These are phyloP conservation scores for Eucalyptus dawsonii DNA, from an alignment of 345 rosid species.

Conservation along the genomic window DNA sequence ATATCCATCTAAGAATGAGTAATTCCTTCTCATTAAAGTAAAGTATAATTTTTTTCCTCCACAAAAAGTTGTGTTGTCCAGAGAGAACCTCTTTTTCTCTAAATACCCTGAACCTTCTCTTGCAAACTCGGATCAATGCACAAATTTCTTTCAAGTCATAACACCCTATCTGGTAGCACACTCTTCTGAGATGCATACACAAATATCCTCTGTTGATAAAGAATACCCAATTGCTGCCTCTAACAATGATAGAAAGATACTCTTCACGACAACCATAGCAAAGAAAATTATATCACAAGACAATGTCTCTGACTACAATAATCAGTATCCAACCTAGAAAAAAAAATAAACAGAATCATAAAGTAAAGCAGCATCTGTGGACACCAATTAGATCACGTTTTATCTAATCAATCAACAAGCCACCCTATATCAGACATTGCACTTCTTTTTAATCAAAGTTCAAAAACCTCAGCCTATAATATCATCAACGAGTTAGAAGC, in stretches of 20 bases:
- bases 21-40: background rate
- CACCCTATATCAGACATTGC: background rate
- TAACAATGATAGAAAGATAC: background rate
- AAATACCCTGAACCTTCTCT: background rate
- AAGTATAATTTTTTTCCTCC: background rate
- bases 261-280: background rate
- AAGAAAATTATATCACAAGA: background rate
- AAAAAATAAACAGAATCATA: background rate
- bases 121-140: background rate
- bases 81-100: background rate
- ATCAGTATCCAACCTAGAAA: background rate
- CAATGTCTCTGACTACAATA: background rate
- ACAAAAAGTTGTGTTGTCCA: background rate
- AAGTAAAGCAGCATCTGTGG: background rate
- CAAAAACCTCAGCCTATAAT: background rate
- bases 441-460: background rate
- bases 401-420: background rate
- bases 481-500: background rate
- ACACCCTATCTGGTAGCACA: background rate
- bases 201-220: background rate
- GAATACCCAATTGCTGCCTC: background rate
- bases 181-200: background rate
- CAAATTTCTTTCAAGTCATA: background rate
- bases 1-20: background rate
- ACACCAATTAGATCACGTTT: background rate